Conservation (phyloP, 441 rosid genomes). For the Francoa sonchifolia region DNA sequence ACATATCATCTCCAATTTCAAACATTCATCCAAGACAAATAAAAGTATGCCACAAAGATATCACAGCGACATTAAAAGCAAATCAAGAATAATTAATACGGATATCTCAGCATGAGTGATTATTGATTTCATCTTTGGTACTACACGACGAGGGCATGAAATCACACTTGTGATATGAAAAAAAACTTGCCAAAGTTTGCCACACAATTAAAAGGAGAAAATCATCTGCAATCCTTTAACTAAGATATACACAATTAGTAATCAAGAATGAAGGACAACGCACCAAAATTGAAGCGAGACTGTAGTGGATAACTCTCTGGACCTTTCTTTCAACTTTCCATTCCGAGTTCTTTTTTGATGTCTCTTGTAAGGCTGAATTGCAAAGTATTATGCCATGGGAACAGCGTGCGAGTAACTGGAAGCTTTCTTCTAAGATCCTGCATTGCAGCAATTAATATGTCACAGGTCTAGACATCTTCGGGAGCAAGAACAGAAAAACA, state of each 20-base stretch:
- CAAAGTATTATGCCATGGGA: constrained; percentile 88
- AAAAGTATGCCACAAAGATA: too few relatives aligned
- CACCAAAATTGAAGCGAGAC: not conserved
- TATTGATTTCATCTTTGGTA: too few relatives aligned
- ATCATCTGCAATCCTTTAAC: not conserved
- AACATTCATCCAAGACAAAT: too few relatives aligned
- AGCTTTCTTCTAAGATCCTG: constrained; percentile 95
- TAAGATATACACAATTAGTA: not conserved
- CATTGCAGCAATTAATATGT: constrained; percentile 7
- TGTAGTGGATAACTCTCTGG: not conserved
- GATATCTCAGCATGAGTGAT: too few relatives aligned
- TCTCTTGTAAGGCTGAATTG: constrained; percentile 91
- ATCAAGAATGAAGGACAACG: not conserved
- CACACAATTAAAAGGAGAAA: not conserved
- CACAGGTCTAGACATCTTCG: not conserved
- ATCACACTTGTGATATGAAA: too few relatives aligned
- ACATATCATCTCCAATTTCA: too few relatives aligned
- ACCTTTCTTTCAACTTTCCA: constrained; percentile 33
- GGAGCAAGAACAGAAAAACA: not conserved
- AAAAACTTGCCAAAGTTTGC: too few relatives aligned
- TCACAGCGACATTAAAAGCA: too few relatives aligned
- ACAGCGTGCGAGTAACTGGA: constrained; percentile 83
- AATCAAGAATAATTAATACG: too few relatives aligned
- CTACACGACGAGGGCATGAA: too few relatives aligned
- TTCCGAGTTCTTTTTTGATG: constrained; percentile 77